phyloP scores from a whole-genome alignment of 2,329 filamentous ascomycete species.

The Epichloe festucae region DNA sequence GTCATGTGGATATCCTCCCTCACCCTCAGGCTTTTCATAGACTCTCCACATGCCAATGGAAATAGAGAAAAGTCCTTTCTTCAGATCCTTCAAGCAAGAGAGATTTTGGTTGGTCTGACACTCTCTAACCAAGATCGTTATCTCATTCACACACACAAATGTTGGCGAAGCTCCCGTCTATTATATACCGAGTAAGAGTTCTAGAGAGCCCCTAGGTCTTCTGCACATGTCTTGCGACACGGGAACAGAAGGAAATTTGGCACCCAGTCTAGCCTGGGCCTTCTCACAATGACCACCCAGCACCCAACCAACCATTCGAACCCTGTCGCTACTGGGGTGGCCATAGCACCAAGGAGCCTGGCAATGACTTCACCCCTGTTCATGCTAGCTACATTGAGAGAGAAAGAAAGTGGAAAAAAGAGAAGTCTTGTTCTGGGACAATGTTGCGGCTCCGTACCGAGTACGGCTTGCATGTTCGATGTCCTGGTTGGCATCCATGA shows the following conservation, averaged over 20 bases:
- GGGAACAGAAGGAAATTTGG: slow-evolving; percentile 4
- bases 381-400: slow-evolving; percentile 4
- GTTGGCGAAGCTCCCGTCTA: background rate
- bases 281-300: slow-evolving; percentile 7
- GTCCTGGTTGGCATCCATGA: slow-evolving; percentile 3
- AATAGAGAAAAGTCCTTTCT: too few species aligned
- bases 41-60: background rate
- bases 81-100: too few species aligned
- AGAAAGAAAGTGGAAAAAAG: background rate
- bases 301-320: slow-evolving; percentile 4
- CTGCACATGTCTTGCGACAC: slow-evolving; percentile 1
- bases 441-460: background rate
- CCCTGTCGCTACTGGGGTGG: slow-evolving; percentile 9
- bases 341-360: slow-evolving; percentile 10
- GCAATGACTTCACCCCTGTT: slow-evolving; percentile 10
- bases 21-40: background rate
- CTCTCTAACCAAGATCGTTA: background rate
- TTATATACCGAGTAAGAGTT: background rate
- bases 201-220: background rate
- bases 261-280: slow-evolving; percentile 7
- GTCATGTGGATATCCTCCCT: background rate
- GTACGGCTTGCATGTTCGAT: background rate
- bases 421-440: slow-evolving; percentile 1
- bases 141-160: background rate
- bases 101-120: background rate